Evolutionary conservation across 768 basidiomycete species (phyloP), one percentile per base, ranked within the genome.

Genomic region (Mycena rosella): DNA sequence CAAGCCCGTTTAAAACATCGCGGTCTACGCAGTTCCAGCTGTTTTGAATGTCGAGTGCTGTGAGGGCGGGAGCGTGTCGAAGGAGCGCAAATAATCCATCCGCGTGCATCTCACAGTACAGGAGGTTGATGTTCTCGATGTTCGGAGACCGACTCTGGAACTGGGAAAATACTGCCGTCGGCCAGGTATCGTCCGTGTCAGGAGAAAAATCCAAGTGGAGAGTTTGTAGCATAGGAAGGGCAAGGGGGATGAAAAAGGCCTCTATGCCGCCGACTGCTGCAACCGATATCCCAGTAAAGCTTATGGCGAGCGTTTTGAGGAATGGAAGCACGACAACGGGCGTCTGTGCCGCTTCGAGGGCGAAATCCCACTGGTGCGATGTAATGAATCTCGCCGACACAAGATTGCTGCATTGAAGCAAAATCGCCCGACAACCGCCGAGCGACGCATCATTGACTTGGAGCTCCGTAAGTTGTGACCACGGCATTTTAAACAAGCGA

Each of bases 361-460:
- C 11, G 3, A 30, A 38, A 18, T 54, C 51, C 57, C 64, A 66
- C 0, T 45, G 4, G 14, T 36, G 51, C 26, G 58, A 60, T 15
- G 64, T 66, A n/a, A 1, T 7, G 10, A 66, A 22, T 27, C 13
- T 11, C 14, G 52, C 64, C 2, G 30, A 59, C 14, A 60, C 10
- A 26, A 66, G 44, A 29, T 40, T 54, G 26, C 18, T 44, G 51
- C 64, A 59, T 47, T 59, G 64, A 5, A 66, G 27, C 24, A 66
- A 40, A 26, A 38, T 42, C 6, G 10, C 17, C 2, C 58, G 49
- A 30, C 64, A 66, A 0, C 38, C 52, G 10, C 24, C 34, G 22
- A 59, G 17, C 7, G 64, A 66, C 1, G 3, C 2, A 17, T 66
- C 64, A 2, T 1, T 1, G 15, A 66, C 13, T 30, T 13, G 24